Conservation (phyloP, 2,329 filamentous ascomycete species). For the Aspergillus versicolor region DNA sequence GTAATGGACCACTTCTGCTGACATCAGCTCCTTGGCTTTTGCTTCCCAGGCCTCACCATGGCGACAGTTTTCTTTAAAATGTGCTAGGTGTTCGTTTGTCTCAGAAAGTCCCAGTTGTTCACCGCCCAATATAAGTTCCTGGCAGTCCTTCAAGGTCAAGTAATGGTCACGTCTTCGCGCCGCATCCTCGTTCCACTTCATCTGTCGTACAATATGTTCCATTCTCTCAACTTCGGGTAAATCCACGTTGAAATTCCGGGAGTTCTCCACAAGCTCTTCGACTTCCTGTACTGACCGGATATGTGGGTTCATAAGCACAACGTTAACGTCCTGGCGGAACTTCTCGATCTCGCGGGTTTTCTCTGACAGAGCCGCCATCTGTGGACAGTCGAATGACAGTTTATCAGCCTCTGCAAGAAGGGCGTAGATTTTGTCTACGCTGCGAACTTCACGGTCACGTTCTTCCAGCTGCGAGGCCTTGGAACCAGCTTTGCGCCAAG, state of each 20-base stretch:
- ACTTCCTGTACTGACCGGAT: slow-evolving; percentile 69
- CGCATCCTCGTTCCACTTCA: slow-evolving; percentile 84
- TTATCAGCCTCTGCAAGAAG: slow-evolving; percentile 80
- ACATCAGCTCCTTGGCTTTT: slow-evolving; percentile 88
- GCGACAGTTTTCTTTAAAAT: slow-evolving; percentile 72
- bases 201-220: slow-evolving; percentile 75
- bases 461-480: slow-evolving; percentile 84
- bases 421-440: slow-evolving; percentile 82
- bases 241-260: slow-evolving; percentile 85
- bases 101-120: slow-evolving; percentile 73
- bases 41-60: slow-evolving; percentile 86
- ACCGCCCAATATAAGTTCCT: slow-evolving; percentile 74
- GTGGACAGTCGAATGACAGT: slow-evolving; percentile 88
- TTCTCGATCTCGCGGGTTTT: slow-evolving; percentile 79
- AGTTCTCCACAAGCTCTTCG: slow-evolving; percentile 86
- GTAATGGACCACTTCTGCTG: slow-evolving; percentile 89
- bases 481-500: slow-evolving; percentile 69
- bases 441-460: slow-evolving; percentile 77
- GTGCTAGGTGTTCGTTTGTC: slow-evolving; percentile 75
- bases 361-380: slow-evolving; percentile 82
- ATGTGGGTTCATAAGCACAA: slow-evolving; percentile 66
- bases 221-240: slow-evolving; percentile 83
- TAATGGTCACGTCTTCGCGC: slow-evolving; percentile 64
- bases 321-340: slow-evolving; percentile 75
- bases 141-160: slow-evolving; percentile 74